A percentile compares a stretch with the other conserved stretches of the same genome.
phyloP scores from a whole-genome alignment of 202 grass and related monocot species.

The Zoysia matrella region DNA sequence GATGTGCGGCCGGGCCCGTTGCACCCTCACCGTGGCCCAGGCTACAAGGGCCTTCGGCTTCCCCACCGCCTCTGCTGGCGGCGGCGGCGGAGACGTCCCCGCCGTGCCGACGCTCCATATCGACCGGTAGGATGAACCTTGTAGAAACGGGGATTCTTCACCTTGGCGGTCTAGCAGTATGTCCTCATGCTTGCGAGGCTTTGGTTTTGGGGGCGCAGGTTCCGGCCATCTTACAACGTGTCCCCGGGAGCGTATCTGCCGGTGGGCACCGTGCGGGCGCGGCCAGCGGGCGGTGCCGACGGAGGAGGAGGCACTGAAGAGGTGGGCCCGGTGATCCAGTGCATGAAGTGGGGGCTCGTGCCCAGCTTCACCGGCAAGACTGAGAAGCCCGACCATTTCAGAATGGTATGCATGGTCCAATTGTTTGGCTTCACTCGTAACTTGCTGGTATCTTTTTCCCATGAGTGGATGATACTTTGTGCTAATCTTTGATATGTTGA shows the following conservation, averaged over 20 bases:
- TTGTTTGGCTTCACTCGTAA: background rate
- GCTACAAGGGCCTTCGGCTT: constrained; percentile 70
- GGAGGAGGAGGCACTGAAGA: constrained; percentile 9
- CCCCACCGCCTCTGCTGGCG: constrained; percentile 18
- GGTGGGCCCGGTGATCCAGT: constrained; percentile 59
- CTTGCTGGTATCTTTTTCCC: background rate
- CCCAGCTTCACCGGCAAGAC: constrained; percentile 88
- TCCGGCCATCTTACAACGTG: constrained; percentile 80
- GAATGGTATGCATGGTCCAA: constrained; percentile 62
- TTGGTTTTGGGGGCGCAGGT: constrained; percentile 47
- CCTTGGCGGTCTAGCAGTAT: background rate
- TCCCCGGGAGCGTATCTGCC: constrained; percentile 73
- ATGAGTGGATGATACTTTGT: background rate
- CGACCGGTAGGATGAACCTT: too few relatives aligned
- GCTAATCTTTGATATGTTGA: background rate
- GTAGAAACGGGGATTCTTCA: background rate
- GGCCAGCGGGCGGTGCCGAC: constrained; percentile 3
- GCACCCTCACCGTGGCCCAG: constrained; percentile 67
- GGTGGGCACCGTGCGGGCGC: constrained; percentile 49
- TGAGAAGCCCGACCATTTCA: constrained; percentile 90
- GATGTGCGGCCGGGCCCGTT: constrained; percentile 91
- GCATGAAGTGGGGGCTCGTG: constrained; percentile 97
- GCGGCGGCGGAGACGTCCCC: constrained; percentile 18
- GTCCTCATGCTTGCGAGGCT: background rate
- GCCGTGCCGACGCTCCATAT: constrained; percentile 26